Base-by-base conservation (phyloP, 2,329 filamentous ascomycete species). In the Pestalotiopsis sp. region DNA sequence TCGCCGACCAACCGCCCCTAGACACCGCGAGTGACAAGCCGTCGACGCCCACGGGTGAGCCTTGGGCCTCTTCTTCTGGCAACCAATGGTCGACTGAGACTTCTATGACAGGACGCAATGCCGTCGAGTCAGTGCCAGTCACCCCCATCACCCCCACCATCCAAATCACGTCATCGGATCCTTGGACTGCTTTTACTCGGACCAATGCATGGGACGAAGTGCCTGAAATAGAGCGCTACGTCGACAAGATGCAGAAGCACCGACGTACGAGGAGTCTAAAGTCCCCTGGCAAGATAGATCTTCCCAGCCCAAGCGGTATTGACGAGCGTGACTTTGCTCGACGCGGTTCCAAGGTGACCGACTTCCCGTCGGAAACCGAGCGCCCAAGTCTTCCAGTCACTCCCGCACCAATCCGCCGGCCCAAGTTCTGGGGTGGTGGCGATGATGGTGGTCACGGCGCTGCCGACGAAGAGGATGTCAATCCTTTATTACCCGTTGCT, bases 161-260 rank as follows among this genome's bases (percentile, higher is more conserved):
- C 69, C 80, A 80, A 59, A 73, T 83, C 68, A 82, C 80, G 25
- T 77, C 85, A 49, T 82, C 87, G 63, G 86, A 91, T 75, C 87
- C 90, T 23, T 97, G 93, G 93, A 87, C 89, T 71, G 86, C 86
- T 61, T 97, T 92, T 78, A 85, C 89, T n/a, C 87, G 90, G 61
- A 89, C 85, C 65, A 99, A 98, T 79, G 95, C 94, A 17, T 99
- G 96, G 96, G 96, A 99, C 76, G 93, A 94, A 66, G 88, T 97
- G 66, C 93, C 93, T 13, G 92, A 94, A 72, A 99, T 99, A 74
- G 91, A 94, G 75, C 88, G 89, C 71, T 99, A 98, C 78, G 93
- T 98, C 67, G 92, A 93, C 71, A 87, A 89, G 66, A 84, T 97
- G 68, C 90, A 92, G 74, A 90, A 91, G 78, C 86, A 89, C 76